phyloP scores from a whole-genome alignment of 2,329 filamentous ascomycete species.

The Epichloe bromicola region DNA sequence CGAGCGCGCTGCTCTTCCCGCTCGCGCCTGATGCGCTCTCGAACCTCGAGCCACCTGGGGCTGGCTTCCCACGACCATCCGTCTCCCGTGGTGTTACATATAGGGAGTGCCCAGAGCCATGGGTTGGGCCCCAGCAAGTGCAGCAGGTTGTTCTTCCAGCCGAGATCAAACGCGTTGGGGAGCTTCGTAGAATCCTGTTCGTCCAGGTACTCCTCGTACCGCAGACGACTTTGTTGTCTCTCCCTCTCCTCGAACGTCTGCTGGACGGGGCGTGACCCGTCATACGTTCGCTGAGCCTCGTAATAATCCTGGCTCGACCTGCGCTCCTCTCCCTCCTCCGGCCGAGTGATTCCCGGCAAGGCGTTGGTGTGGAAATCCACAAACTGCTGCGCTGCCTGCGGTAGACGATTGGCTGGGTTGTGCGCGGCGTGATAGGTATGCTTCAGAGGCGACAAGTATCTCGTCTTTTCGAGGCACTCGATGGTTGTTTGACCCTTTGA shows the following conservation, averaged over 20 bases:
- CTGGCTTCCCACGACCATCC: slow-evolving; percentile 92
- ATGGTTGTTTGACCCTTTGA: slow-evolving; percentile 80
- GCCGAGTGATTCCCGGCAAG: slow-evolving; percentile 64
- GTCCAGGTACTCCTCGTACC: slow-evolving; percentile 65
- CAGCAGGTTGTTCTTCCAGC: slow-evolving; percentile 62
- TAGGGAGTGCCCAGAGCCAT: slow-evolving; percentile 64
- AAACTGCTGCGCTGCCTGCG: slow-evolving; percentile 54
- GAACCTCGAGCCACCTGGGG: slow-evolving; percentile 60
- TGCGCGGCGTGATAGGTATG: slow-evolving; percentile 52
- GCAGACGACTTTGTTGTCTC: slow-evolving; percentile 37
- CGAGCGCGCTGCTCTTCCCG: slow-evolving; percentile 47
- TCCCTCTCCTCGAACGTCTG: slow-evolving; percentile 43
- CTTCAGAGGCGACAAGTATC: slow-evolving; percentile 73
- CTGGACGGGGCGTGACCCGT: slow-evolving; percentile 27
- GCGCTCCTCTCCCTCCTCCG: slow-evolving; percentile 64
- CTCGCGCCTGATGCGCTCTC: slow-evolving; percentile 47
- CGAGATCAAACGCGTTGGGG: slow-evolving; percentile 87
- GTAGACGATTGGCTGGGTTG: slow-evolving; percentile 34
- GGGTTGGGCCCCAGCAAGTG: slow-evolving; percentile 71
- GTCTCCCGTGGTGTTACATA: slow-evolving; percentile 78
- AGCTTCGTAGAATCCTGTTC: slow-evolving; percentile 79
- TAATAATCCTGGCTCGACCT: slow-evolving; percentile 14
- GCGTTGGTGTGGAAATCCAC: slow-evolving; percentile 73
- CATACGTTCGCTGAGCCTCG: slow-evolving; percentile 7
- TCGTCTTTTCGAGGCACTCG: slow-evolving; percentile 88